A percentile compares a stretch with the other conserved stretches of the same genome.
Evolutionary conservation across 176 grass and related monocot species (phyloP).

Genomic region (Triticum dicoccoides): DNA sequence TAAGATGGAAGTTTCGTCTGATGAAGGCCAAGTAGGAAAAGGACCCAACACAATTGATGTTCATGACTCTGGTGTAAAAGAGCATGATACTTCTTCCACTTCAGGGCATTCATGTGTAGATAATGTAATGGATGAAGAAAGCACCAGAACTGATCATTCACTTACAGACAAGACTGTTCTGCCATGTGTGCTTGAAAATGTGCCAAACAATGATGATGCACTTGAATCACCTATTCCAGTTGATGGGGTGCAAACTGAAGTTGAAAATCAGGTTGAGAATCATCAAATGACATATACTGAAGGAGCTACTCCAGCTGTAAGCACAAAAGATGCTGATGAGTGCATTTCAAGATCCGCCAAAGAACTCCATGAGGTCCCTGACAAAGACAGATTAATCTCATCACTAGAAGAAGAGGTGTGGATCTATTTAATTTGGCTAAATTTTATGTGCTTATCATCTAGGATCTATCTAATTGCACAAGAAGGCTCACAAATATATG

Average conservation of each 20-base stretch:
- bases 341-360: slow-evolving; percentile 33
- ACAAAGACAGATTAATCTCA: slow-evolving; percentile 60
- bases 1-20: slow-evolving; percentile 38
- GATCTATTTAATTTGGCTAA: slow-evolving; percentile 8
- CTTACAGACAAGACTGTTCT: not conserved
- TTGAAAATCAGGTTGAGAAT: slow-evolving; percentile 20
- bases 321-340: slow-evolving; percentile 27
- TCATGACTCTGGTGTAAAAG: slow-evolving; percentile 19
- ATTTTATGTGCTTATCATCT: slow-evolving; percentile 7
- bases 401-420: slow-evolving; percentile 85
- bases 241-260: slow-evolving; percentile 26
- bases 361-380: slow-evolving; percentile 27
- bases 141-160: slow-evolving; percentile 14
- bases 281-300: slow-evolving; percentile 20
- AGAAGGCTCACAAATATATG: not conserved
- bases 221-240: slow-evolving; percentile 4
- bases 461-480: not conserved
- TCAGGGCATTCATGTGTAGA: slow-evolving; percentile 11
- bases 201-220: slow-evolving; percentile 26
- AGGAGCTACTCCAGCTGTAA: slow-evolving; percentile 24
- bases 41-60: slow-evolving; percentile 1
- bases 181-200: slow-evolving; percentile 18
- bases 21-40: slow-evolving; percentile 39
- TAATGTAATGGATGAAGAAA: slow-evolving; percentile 27
- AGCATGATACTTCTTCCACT: not conserved